These are phyloP conservation scores for Naganishia albida DNA, from an alignment of 1,284 basidiomycete species.

Conservation along the genomic window DNA sequence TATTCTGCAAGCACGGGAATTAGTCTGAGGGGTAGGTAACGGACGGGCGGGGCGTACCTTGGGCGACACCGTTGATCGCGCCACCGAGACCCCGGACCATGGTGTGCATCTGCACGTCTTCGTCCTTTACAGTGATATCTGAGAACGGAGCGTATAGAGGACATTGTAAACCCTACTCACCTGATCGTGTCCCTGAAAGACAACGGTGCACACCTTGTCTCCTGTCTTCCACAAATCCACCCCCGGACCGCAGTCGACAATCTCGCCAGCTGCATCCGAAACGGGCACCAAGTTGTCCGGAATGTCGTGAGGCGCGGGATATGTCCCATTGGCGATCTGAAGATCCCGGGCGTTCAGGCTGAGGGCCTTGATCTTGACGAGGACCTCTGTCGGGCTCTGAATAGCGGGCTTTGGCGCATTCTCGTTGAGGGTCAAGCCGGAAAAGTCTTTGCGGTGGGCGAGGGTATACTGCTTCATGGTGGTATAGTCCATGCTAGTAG, in stretches of 20 bases:
- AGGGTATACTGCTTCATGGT: conserved; percentile 43
- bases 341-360: conserved; percentile 53
- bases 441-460: conserved; percentile 40
- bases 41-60: conserved; percentile 7
- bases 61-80: conserved; percentile 51
- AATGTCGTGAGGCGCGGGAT: conserved; percentile 45
- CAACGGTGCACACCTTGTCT: conserved; percentile 47
- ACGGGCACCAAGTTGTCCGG: conserved; percentile 49
- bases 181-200: conserved; percentile 47
- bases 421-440: conserved; percentile 38
- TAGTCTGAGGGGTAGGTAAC: neutral
- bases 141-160: neutral
- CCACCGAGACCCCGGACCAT: conserved; percentile 50
- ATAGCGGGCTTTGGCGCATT: conserved; percentile 40
- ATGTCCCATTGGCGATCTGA: conserved; percentile 44
- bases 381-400: conserved; percentile 41
- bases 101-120: conserved; percentile 43
- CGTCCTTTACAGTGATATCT: conserved; percentile 37
- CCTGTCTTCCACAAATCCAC: conserved; percentile 51
- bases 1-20: conserved; percentile 11
- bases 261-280: conserved; percentile 53
- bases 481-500: neutral
- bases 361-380: conserved; percentile 49
- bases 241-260: conserved; percentile 47
- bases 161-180: conserved; percentile 29